Percentiles rank a stretch among this genome's conserved stretches.
phyloP scores from a whole-genome alignment of 805 yeast species.

The Nakazawaea peltata region DNA sequence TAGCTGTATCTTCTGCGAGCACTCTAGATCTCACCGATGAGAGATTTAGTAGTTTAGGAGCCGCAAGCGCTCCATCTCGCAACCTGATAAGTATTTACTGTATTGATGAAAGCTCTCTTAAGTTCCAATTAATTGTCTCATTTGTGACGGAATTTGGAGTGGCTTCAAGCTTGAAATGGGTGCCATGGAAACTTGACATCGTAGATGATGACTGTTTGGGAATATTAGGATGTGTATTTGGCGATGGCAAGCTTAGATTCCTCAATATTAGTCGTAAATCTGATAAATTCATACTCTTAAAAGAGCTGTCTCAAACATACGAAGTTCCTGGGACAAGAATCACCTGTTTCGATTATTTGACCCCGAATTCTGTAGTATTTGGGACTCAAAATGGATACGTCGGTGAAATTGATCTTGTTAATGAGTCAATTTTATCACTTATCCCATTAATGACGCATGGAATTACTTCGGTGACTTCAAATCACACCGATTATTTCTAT shows the following conservation, averaged over 20 bases:
- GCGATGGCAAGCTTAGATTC: conserved; percentile 50
- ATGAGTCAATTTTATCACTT: neutral
- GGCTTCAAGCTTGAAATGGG: conserved; percentile 31
- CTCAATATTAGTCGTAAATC: conserved; percentile 25
- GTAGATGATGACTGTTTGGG: too few relatives aligned
- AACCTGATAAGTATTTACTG: too few relatives aligned
- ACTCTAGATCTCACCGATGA: conserved; percentile 20
- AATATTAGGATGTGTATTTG: conserved; percentile 42
- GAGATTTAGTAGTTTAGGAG: conserved; percentile 19
- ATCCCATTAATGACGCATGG: conserved; percentile 18
- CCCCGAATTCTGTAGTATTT: conserved; percentile 34
- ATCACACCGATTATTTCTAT: conserved; percentile 25
- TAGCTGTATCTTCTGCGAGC: conserved; percentile 45
- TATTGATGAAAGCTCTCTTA: too few relatives aligned
- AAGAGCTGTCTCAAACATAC: conserved; percentile 19
- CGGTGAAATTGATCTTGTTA: conserved; percentile 40
- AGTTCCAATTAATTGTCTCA: too few relatives aligned
- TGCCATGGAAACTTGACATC: conserved; percentile 28
- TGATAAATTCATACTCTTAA: conserved; percentile 13
- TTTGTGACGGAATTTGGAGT: conserved; percentile 43
- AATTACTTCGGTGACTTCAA: conserved; percentile 12
- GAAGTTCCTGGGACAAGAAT: conserved; percentile 24
- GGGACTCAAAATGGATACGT: conserved; percentile 55
- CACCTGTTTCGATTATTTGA: conserved; percentile 40
- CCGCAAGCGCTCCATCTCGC: too few relatives aligned